phyloP scores from a whole-genome alignment of 345 rosid genomes.

The Draba incana region DNA sequence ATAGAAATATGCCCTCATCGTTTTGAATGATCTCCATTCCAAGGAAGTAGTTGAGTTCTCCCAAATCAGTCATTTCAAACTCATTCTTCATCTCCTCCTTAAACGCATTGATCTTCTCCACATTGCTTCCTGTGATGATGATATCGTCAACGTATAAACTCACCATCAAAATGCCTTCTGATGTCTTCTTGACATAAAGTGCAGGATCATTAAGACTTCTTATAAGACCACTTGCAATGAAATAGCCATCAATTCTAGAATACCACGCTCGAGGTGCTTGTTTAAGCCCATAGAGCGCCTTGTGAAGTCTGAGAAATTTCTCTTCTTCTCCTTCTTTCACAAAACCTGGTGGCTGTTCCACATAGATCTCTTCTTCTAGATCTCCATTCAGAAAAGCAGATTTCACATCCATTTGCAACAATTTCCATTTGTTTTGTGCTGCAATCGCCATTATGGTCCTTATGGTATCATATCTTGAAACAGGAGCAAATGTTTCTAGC shows the following conservation, averaged over 20 bases:
- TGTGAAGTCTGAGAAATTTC: neutral
- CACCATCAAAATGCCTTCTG: neutral
- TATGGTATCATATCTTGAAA: too few species aligned
- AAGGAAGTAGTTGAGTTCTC: neutral
- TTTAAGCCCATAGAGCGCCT: neutral
- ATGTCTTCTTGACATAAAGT: neutral
- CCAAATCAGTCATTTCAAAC: neutral
- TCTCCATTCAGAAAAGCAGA: too few species aligned
- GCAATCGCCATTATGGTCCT: too few species aligned
- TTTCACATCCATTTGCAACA: too few species aligned
- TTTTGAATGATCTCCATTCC: neutral
- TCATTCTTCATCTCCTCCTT: neutral
- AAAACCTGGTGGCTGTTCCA: too few species aligned
- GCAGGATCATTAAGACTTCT: constrained; percentile 1
- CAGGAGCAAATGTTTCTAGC: too few species aligned
- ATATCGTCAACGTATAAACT: neutral
- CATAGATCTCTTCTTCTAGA: too few species aligned
- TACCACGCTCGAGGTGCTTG: constrained; percentile 1
- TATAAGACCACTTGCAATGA: neutral
- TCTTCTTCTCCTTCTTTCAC: neutral
- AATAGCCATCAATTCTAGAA: neutral
- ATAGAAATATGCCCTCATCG: too few species aligned
- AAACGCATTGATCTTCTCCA: neutral
- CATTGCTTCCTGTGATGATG: neutral
- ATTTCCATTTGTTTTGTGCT: too few species aligned